Evolutionary conservation across 2,329 filamentous ascomycete genomes (phyloP).

Genomic region (Colletotrichum truncatum): DNA sequence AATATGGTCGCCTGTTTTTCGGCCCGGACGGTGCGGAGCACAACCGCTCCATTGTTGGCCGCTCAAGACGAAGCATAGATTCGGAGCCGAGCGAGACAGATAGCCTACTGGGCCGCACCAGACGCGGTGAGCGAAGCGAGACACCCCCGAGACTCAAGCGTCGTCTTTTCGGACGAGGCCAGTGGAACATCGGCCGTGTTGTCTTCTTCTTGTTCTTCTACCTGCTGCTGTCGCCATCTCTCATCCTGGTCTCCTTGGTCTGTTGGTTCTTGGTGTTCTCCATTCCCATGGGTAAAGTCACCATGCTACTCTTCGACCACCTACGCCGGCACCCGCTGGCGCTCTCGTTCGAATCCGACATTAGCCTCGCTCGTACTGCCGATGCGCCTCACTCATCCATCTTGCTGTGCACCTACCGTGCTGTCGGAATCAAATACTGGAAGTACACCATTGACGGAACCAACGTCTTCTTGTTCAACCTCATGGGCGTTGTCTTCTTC

Average conservation of each 20-base stretch:
- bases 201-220: conserved; percentile 98
- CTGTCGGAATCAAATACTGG: conserved; percentile 95
- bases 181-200: conserved; percentile 95
- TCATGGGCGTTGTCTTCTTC: conserved; percentile 92
- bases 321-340: conserved; percentile 92
- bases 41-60: conserved; percentile 83
- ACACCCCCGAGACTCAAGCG: conserved; percentile 69
- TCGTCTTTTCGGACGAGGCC: conserved; percentile 89
- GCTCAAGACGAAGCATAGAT: conserved; percentile 88
- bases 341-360: conserved; percentile 90
- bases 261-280: conserved; percentile 98
- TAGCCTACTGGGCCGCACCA: conserved; percentile 77
- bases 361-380: conserved; percentile 74
- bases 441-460: conserved; percentile 99
- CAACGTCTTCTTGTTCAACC: conserved; percentile 98
- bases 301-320: conserved; percentile 88
- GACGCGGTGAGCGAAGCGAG: conserved; percentile 58
- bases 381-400: conserved; percentile 84
- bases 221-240: conserved; percentile 84
- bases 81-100: conserved; percentile 87
- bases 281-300: conserved; percentile 98
- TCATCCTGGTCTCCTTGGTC: conserved; percentile 85
- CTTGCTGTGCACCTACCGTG: conserved; percentile 94
- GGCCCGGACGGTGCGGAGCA: conserved; percentile 82
- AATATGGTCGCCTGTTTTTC: conserved; percentile 96